These are phyloP conservation scores for Pinus tabuliformis DNA, from an alignment of 75 land plant species.

Conservation along the genomic window DNA sequence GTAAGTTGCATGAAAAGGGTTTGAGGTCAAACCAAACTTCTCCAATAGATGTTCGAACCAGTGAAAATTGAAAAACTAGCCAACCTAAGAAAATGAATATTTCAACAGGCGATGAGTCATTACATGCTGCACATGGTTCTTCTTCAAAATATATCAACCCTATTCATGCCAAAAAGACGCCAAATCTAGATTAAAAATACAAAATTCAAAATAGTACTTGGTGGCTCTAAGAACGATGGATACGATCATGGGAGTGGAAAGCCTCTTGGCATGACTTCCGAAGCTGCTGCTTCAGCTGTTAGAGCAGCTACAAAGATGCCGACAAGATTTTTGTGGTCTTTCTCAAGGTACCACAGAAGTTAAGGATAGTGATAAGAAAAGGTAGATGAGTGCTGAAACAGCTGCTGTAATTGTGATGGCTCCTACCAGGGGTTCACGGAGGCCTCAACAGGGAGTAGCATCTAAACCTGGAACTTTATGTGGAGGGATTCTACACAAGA, in stretches of 20 bases:
- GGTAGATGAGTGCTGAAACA: constrained; percentile 49
- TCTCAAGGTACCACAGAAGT: background rate
- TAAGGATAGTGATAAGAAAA: constrained; percentile 9
- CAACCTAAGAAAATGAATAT: constrained; percentile 3
- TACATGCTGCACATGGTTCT: constrained; percentile 4
- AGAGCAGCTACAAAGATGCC: constrained; percentile 10
- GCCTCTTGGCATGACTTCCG: constrained; percentile 7
- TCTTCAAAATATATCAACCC: background rate
- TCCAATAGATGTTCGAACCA: no score
- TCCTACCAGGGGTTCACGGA: constrained; percentile 62
- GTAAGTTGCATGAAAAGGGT: no score
- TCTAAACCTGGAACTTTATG: background rate
- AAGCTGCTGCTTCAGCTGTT: constrained; percentile 18
- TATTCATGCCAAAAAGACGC: background rate
- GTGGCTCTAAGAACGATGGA: constrained; percentile 47
- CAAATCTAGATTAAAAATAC: constrained; percentile 48
- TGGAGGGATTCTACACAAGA: constrained; percentile 12
- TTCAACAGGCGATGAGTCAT: constrained; percentile 2
- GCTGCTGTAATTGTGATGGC: constrained; percentile 78
- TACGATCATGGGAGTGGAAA: no score
- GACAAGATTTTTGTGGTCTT: background rate
- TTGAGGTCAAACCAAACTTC: no score
- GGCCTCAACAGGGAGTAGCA: constrained; percentile 19
- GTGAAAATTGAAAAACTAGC: constrained; percentile 6
- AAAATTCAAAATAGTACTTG: constrained; percentile 57